Evolutionary conservation across 2,329 filamentous ascomycete genomes (phyloP).

Genomic region (Sarocladium brachiariae): DNA sequence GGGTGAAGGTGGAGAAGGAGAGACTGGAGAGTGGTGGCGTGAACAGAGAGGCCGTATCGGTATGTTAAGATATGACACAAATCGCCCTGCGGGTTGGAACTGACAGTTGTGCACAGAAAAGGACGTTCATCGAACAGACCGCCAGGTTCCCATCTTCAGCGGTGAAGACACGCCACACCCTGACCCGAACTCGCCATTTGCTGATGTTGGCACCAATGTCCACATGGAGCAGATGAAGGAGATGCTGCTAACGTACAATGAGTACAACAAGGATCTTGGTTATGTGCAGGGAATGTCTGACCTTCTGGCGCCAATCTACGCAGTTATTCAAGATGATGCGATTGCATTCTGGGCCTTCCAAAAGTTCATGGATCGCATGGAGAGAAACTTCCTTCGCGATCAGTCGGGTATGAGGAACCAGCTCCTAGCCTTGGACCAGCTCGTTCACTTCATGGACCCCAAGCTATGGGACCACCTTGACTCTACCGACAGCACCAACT

Average conservation of each 20-base stretch:
- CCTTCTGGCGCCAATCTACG: slow-evolving; percentile 89
- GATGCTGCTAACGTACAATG: slow-evolving; percentile 97
- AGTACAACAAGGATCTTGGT: slow-evolving; percentile 90
- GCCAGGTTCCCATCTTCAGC: slow-evolving; percentile 88
- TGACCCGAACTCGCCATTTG: slow-evolving; percentile 91
- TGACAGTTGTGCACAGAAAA: slow-evolving; percentile 64
- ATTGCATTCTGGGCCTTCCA: slow-evolving; percentile 96
- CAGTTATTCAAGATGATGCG: slow-evolving; percentile 94
- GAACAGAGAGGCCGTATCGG: slow-evolving; percentile 91
- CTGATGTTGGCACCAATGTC: slow-evolving; percentile 87
- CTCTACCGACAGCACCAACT: slow-evolving; percentile 90
- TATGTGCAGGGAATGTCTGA: slow-evolving; percentile 99
- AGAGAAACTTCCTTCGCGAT: slow-evolving; percentile 90
- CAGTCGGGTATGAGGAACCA: slow-evolving; percentile 95
- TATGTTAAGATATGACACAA: slow-evolving; percentile 42
- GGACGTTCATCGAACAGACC: slow-evolving; percentile 95
- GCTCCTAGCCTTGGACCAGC: slow-evolving; percentile 82
- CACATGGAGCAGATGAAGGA: slow-evolving; percentile 99
- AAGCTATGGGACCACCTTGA: slow-evolving; percentile 87
- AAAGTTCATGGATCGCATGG: slow-evolving; percentile 96
- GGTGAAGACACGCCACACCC: slow-evolving; percentile 96
- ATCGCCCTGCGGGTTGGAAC: background rate
- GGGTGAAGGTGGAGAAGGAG: slow-evolving; percentile 70
- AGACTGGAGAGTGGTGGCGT: slow-evolving; percentile 92
- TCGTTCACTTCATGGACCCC: slow-evolving; percentile 95